Evolutionary conservation across 2,329 filamentous ascomycete genomes (phyloP), one percentile per base, ranked within the genome.

Genomic region (Aspergillaceae sp.): DNA sequence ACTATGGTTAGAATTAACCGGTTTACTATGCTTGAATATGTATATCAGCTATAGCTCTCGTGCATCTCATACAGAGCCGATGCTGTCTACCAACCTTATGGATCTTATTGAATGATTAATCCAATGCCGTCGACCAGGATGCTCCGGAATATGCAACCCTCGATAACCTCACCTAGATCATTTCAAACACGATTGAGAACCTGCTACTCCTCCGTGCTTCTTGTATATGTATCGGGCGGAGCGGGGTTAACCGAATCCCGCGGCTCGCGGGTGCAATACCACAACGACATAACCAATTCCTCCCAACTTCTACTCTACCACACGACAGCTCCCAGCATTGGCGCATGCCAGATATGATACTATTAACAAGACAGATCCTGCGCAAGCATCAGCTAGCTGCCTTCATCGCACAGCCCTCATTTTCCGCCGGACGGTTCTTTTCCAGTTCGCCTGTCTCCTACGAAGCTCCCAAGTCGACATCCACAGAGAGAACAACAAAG

Each of bases 341-440:
- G 19, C 26, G 26, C 19, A 30, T 10, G 8, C n/a, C 33, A 28
- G 33, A 42, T 19, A 52, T 40, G 38, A 38, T 4, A 10, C 64
- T 65, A 59, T 55, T 57, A 42, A 34, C 51, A 19, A 51, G 50
- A 36, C 46, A 50, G n/a, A 29, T 43, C 11, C 30, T 60, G 4
- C 48, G 44, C 44, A 48, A 48, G 46, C 57, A 58, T 33, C 49
- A 47, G 7, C 48, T 62, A 4, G 49, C 44, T 38, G 43, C 47
- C 4, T 29, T 54, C 10, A 35, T 51, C 10, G 37, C 43, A 10
- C 50, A 43, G 38, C 37, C 41, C 33, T 45, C 44, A 32, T 46
- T 38, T n/a, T 30, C 10, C 29, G 29, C 33, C 7, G 33, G 42
- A 41, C 57, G 49, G 47, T 43, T 45, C 36, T 55, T 60, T 41